Evolutionary conservation across 805 yeast species (phyloP), one percentile per base, ranked within the genome.

Genomic region (Sugiyamaella boreocaroliniensis): DNA sequence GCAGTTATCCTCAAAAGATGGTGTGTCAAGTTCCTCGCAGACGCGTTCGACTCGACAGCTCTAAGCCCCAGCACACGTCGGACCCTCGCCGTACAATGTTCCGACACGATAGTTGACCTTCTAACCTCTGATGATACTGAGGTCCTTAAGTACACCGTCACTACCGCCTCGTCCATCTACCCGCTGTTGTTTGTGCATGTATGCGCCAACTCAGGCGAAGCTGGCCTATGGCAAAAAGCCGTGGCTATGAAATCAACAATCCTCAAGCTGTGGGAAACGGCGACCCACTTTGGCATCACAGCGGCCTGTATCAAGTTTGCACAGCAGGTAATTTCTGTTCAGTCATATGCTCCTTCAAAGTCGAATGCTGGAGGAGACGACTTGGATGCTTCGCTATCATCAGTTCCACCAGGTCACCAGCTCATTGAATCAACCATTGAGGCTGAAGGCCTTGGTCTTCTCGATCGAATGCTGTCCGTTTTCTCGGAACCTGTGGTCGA

Each of bases 261-360:
- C n/a, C 65, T 86, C n/a, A 68, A 73, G 9, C 76, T 80, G 53
- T 87, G 88, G 81, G 78, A 22, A 5, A 29, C 12, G 4, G 56
- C 61, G 18, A 20, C 58, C 4, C 65, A 65, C 52, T 70, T 68
- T 19, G 86, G 85, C 12, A 71, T 82, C 46, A 81, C 79, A 65
- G 69, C 86, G n/a, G 83, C 90, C 29, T 73, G 85, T n/a, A 71
- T 84, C 49, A 87, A 85, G 67, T 81, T 90, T 54, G 78, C 88
- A 10, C 80, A 80, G n/a, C 76, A 76, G 51, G 68, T 83, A 4
- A 73, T 83, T 12, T 71, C 75, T 37, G 75, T 78, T 1, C 89
- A 84, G 54, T 68, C 81, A 2, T 72, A 78, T 2, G 68, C 75
- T 2, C 16, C 50, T 8, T 55, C 62, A 10, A 55, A 58, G 22